Conservation (phyloP, 805 yeast genomes). For the Ogataea haglerorum region DNA sequence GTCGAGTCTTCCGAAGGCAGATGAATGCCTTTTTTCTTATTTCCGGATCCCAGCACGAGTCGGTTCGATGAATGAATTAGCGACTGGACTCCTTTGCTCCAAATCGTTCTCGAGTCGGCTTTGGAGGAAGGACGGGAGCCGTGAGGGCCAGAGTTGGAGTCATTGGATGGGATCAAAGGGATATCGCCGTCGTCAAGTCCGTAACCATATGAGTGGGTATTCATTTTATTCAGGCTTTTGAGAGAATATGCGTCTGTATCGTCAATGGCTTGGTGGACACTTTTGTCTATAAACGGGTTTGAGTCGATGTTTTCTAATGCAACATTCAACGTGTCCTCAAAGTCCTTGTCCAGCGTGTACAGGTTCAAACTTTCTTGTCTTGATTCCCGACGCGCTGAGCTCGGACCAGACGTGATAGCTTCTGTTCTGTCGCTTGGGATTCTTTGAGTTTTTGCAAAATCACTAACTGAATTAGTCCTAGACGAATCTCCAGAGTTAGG, state of each 20-base stretch:
- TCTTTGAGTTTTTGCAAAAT: slow-evolving; percentile 1
- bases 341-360: slow-evolving; percentile 52
- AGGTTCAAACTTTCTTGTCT: slow-evolving; percentile 34
- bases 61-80: slow-evolving; percentile 26
- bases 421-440: background rate
- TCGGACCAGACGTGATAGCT: slow-evolving; percentile 1
- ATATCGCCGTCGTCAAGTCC: slow-evolving; percentile 24
- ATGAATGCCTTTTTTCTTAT: slow-evolving; percentile 25
- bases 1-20: slow-evolving; percentile 25
- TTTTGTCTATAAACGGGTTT: slow-evolving; percentile 25
- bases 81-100: slow-evolving; percentile 31
- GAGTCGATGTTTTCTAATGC: slow-evolving; percentile 55
- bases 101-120: slow-evolving; percentile 26
- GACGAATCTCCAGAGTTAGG: slow-evolving; percentile 8
- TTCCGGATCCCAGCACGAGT: slow-evolving; percentile 22
- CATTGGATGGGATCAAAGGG: slow-evolving; percentile 22
- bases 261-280: slow-evolving; percentile 33
- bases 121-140: slow-evolving; percentile 19
- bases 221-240: slow-evolving; percentile 32
- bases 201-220: slow-evolving; percentile 20
- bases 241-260: slow-evolving; percentile 25
- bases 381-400: slow-evolving; percentile 9
- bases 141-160: slow-evolving; percentile 3
- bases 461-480: background rate
- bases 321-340: slow-evolving; percentile 62